These are phyloP conservation scores for Anaeromyces robustus DNA, from an alignment of 192 early-diverging fungal genomes.

Conservation along the genomic window DNA sequence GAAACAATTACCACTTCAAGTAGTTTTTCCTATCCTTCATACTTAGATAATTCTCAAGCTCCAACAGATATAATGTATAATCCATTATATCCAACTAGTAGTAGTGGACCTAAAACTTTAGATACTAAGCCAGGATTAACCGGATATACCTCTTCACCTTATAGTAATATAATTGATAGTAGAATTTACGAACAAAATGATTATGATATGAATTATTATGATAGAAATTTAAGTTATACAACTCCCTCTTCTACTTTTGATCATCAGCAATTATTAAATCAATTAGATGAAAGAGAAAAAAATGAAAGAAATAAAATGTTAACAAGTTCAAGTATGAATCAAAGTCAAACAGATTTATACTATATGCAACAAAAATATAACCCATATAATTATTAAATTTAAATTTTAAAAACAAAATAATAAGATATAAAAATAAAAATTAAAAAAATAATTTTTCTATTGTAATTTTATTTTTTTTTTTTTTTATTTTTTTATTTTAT, in stretches of 20 bases:
- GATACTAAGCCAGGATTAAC: no score
- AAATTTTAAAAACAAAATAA: neutral
- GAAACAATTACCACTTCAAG: neutral
- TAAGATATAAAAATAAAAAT: no score
- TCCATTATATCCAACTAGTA: neutral
- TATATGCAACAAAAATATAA: neutral
- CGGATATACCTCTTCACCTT: no score
- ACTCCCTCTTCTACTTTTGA: neutral
- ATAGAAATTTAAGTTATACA: neutral
- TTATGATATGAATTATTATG: neutral
- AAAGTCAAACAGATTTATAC: neutral
- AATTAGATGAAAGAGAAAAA: neutral
- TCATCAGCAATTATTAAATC: neutral
- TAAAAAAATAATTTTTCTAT: no score
- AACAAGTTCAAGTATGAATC: neutral
- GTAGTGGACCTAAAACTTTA: neutral
- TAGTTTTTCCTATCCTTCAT: neutral
- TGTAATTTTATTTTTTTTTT: no score
- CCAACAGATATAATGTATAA: neutral
- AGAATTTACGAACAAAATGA: neutral
- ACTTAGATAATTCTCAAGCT: neutral
- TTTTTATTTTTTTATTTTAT: no score
- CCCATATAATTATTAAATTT: neutral
- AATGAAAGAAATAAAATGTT: neutral
- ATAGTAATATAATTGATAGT: neutral